phyloP scores from a whole-genome alignment of 495 filamentous ascomycete species.

The Penicillium maclennaniae region DNA sequence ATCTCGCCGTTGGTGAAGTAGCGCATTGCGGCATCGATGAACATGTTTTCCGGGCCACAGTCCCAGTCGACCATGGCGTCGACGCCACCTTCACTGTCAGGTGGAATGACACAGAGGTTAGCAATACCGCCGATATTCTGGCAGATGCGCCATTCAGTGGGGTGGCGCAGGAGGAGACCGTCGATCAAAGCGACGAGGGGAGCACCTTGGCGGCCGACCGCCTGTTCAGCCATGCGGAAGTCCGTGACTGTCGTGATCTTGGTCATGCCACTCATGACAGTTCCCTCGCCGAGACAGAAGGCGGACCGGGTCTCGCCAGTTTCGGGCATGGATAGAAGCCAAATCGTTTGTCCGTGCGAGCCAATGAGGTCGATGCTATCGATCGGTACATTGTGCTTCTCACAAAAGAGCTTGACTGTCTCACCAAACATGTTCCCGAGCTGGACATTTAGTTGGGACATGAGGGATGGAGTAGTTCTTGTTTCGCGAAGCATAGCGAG shows the following conservation, averaged over 20 bases:
- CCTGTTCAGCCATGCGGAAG: slow-evolving; percentile 31
- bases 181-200: slow-evolving; percentile 41
- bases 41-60: slow-evolving; percentile 31
- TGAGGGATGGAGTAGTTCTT: slow-evolving; percentile 41
- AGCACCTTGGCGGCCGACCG: slow-evolving; percentile 35
- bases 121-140: slow-evolving; percentile 55
- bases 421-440: slow-evolving; percentile 44
- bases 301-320: slow-evolving; percentile 39
- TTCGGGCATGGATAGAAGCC: slow-evolving; percentile 46
- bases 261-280: slow-evolving; percentile 30
- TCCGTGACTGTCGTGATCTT: slow-evolving; percentile 30
- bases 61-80: slow-evolving; percentile 35
- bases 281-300: slow-evolving; percentile 37
- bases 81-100: slow-evolving; percentile 25
- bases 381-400: slow-evolving; percentile 36
- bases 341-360: slow-evolving; percentile 53
- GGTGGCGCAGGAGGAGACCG: slow-evolving; percentile 47
- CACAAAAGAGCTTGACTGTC: slow-evolving; percentile 38
- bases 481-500: slow-evolving; percentile 47
- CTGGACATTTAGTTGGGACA: slow-evolving; percentile 44
- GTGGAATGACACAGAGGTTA: slow-evolving; percentile 53
- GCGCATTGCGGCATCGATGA: slow-evolving; percentile 28
- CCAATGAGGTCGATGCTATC: slow-evolving; percentile 46
- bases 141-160: slow-evolving; percentile 45
- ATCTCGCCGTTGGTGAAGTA: slow-evolving; percentile 21